A percentile compares a stretch with the other conserved stretches of the same genome.
phyloP scores from a whole-genome alignment of 2,329 filamentous ascomycete species.

The Diplodia sapinea region DNA sequence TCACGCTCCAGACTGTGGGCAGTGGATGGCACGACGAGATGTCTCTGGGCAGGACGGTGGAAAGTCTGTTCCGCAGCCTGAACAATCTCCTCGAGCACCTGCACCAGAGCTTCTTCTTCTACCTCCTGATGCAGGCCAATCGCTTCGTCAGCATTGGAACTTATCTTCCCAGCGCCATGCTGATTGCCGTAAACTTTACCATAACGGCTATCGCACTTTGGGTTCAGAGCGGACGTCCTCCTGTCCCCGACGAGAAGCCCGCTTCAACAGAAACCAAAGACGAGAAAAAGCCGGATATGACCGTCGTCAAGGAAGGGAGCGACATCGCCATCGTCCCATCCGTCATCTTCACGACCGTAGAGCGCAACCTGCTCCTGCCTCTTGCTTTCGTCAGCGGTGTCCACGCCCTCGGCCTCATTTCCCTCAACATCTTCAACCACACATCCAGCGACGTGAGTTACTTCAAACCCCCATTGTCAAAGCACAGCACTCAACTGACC shows the following conservation, averaged over 20 bases:
- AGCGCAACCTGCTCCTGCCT: slow-evolving; percentile 74
- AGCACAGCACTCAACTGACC: slow-evolving; percentile 42
- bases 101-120: slow-evolving; percentile 99
- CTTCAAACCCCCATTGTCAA: slow-evolving; percentile 54
- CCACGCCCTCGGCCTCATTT: slow-evolving; percentile 79
- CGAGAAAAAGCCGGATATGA: slow-evolving; percentile 43
- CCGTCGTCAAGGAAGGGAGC: slow-evolving; percentile 45
- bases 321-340: slow-evolving; percentile 49
- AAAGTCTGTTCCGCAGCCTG: slow-evolving; percentile 88
- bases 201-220: slow-evolving; percentile 95
- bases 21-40: slow-evolving; percentile 98
- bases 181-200: slow-evolving; percentile 91
- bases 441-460: slow-evolving; percentile 68
- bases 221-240: slow-evolving; percentile 74
- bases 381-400: slow-evolving; percentile 72
- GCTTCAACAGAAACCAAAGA: slow-evolving; percentile 45
- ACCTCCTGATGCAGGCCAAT: slow-evolving; percentile 87
- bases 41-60: slow-evolving; percentile 86
- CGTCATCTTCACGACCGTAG: slow-evolving; percentile 50
- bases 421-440: slow-evolving; percentile 86
- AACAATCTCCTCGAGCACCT: slow-evolving; percentile 97
- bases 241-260: slow-evolving; percentile 36
- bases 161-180: slow-evolving; percentile 96
- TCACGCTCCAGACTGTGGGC: slow-evolving; percentile 88
- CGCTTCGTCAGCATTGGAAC: slow-evolving; percentile 98